Percentiles rank a stretch among this genome's conserved stretches.
Evolutionary conservation across 2,329 filamentous ascomycete species (phyloP).

Genomic region (Xenosphaeropsis pyriputrescens): DNA sequence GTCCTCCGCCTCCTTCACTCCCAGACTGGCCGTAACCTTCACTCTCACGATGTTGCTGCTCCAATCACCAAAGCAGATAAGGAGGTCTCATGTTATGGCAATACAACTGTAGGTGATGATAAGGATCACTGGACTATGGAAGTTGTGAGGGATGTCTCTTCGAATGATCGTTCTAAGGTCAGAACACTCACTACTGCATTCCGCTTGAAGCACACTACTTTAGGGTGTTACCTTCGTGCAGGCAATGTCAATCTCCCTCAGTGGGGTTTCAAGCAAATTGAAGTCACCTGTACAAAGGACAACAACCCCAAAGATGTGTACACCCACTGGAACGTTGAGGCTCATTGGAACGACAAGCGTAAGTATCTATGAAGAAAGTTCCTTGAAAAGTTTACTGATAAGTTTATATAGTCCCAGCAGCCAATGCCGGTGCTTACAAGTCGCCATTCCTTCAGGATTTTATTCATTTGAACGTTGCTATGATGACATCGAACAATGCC

Average conservation of each 20-base stretch:
- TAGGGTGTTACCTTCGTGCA: slow-evolving; percentile 88
- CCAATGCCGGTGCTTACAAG: slow-evolving; percentile 83
- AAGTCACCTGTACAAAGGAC: slow-evolving; percentile 85
- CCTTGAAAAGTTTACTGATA: slow-evolving; percentile 14
- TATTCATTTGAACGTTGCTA: slow-evolving; percentile 93
- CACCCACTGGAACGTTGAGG: slow-evolving; percentile 98
- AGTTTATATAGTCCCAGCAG: slow-evolving; percentile 54
- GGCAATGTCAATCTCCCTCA: slow-evolving; percentile 94
- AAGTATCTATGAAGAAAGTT: slow-evolving; percentile 25
- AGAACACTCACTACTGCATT: slow-evolving; percentile 90
- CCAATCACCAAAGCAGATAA: slow-evolving; percentile 79
- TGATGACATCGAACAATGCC: slow-evolving; percentile 99
- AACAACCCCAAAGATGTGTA: slow-evolving; percentile 89
- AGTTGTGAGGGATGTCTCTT: slow-evolving; percentile 76
- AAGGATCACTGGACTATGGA: slow-evolving; percentile 97
- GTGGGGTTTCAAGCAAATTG: slow-evolving; percentile 99
- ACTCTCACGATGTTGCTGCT: slow-evolving; percentile 82
- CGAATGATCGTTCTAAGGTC: slow-evolving; percentile 61
- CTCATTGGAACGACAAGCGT: slow-evolving; percentile 87
- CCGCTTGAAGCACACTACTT: slow-evolving; percentile 65
- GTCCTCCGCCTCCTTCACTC: slow-evolving; percentile 80
- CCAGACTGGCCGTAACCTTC: slow-evolving; percentile 91
- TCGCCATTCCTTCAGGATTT: slow-evolving; percentile 98
- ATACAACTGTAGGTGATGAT: slow-evolving; percentile 85
- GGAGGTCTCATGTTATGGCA: slow-evolving; percentile 94